Evolutionary conservation across 2,329 filamentous ascomycete species (phyloP).

Genomic region (Paecilomyces sp.): DNA sequence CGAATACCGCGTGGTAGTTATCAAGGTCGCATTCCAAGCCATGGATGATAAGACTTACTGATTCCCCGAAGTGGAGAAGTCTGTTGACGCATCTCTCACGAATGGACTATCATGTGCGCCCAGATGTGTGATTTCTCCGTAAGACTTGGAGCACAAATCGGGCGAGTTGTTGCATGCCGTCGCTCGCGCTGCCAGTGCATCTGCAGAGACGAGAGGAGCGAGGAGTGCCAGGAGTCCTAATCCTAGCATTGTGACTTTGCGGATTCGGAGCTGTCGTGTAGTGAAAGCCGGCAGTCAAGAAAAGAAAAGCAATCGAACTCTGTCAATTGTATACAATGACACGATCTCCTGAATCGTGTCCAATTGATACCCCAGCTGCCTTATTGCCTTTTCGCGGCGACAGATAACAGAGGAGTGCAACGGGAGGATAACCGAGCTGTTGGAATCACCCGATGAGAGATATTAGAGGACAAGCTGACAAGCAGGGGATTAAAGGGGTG

Average conservation of each 20-base stretch:
- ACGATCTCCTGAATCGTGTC: not conserved
- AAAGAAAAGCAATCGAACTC: not conserved
- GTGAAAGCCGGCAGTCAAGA: not conserved
- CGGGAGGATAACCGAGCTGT: not conserved
- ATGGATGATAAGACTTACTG: constrained; percentile 45
- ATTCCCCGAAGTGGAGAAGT: constrained; percentile 59
- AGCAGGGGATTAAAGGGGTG: not conserved
- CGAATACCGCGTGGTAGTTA: not conserved
- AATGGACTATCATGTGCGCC: constrained; percentile 71
- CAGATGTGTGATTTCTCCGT: constrained; percentile 71
- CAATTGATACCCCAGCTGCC: not conserved
- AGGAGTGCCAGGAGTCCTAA: constrained; percentile 22
- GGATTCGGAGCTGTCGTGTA: not conserved
- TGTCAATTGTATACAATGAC: not conserved
- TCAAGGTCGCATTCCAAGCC: not conserved
- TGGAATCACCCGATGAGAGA: not conserved
- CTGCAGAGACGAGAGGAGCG: constrained; percentile 18
- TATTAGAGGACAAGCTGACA: no score
- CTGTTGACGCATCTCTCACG: constrained; percentile 56
- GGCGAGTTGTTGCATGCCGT: constrained; percentile 76
- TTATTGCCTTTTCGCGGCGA: not conserved
- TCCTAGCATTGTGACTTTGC: constrained; percentile 16
- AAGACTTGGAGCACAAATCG: constrained; percentile 60
- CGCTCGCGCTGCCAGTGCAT: constrained; percentile 21
- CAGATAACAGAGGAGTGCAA: not conserved